Conservation (phyloP, 2,329 filamentous ascomycete genomes). For the Zymoseptoria ardabiliae region DNA sequence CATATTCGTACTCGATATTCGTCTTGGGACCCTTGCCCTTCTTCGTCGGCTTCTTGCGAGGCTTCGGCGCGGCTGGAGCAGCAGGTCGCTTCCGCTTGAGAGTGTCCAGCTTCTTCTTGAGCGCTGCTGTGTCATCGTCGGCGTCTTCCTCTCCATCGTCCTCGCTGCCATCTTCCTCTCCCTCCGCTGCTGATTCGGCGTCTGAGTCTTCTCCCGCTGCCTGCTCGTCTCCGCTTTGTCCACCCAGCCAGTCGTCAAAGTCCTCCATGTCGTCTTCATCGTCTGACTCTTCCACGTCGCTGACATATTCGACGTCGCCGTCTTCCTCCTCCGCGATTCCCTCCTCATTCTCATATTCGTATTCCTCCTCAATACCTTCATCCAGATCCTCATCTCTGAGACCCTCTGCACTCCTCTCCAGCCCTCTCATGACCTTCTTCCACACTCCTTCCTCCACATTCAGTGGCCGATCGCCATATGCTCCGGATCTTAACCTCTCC, state of each 20-base stretch:
- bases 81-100: conserved; percentile 51
- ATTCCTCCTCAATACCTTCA: conserved; percentile 73
- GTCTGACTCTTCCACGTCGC: conserved; percentile 67
- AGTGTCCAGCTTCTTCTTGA: conserved; percentile 48
- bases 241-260: conserved; percentile 88
- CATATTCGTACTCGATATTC: conserved; percentile 73
- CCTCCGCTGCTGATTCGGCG: conserved; percentile 48
- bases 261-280: conserved; percentile 78
- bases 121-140: conserved; percentile 48
- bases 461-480: conserved; percentile 87
- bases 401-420: conserved; percentile 82
- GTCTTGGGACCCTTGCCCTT: conserved; percentile 51
- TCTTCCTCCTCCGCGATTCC: conserved; percentile 55
- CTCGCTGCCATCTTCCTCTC: conserved; percentile 39
- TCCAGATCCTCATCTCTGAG: conserved; percentile 80
- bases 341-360: conserved; percentile 60
- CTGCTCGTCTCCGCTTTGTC: conserved; percentile 49
- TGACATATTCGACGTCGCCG: conserved; percentile 83
- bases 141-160: conserved; percentile 43
- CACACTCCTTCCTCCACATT: conserved; percentile 94
- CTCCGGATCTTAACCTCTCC: conserved; percentile 80
- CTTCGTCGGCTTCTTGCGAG: conserved; percentile 51
- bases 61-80: conserved; percentile 38
- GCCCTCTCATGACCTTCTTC: conserved; percentile 88
- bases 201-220: conserved; percentile 46